These are phyloP conservation scores for Carpinus fangiana DNA, from an alignment of 306 rosid genomes.

Conservation along the genomic window DNA sequence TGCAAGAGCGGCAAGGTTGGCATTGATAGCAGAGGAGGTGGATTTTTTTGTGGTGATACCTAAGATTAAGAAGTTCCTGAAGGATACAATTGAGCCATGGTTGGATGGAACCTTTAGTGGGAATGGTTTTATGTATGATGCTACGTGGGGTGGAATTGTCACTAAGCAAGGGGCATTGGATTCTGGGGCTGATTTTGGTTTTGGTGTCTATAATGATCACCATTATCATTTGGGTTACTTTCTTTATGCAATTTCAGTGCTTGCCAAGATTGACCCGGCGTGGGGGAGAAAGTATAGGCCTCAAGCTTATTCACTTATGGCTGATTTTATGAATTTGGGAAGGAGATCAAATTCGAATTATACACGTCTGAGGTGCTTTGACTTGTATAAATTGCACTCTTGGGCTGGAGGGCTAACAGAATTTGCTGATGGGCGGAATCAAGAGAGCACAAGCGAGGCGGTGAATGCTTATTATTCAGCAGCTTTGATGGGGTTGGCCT, in stretches of 20 bases:
- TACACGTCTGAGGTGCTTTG: constrained; percentile 77
- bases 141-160: constrained; percentile 80
- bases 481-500: constrained; percentile 73
- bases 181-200: constrained; percentile 68
- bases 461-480: constrained; percentile 82
- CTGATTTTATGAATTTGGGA: constrained; percentile 65
- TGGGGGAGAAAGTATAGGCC: constrained; percentile 76
- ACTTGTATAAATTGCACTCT: constrained; percentile 67
- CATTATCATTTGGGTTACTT: constrained; percentile 83
- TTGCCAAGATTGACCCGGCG: constrained; percentile 66
- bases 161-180: constrained; percentile 66
- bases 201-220: constrained; percentile 80
- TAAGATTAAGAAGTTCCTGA: constrained; percentile 47
- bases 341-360: constrained; percentile 39
- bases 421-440: constrained; percentile 79
- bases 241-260: constrained; percentile 77
- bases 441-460: constrained; percentile 88
- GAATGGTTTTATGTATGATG: constrained; percentile 74
- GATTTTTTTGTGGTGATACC: constrained; percentile 56
- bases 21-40: constrained; percentile 87
- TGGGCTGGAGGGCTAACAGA: constrained; percentile 93
- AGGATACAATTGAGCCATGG: constrained; percentile 81
- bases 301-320: constrained; percentile 65
- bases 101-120: constrained; percentile 67
- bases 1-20: constrained; percentile 87